Evolutionary conservation across 371 early-diverging fungal genomes (phyloP).

Genomic region (Mucor lusitanicus): DNA sequence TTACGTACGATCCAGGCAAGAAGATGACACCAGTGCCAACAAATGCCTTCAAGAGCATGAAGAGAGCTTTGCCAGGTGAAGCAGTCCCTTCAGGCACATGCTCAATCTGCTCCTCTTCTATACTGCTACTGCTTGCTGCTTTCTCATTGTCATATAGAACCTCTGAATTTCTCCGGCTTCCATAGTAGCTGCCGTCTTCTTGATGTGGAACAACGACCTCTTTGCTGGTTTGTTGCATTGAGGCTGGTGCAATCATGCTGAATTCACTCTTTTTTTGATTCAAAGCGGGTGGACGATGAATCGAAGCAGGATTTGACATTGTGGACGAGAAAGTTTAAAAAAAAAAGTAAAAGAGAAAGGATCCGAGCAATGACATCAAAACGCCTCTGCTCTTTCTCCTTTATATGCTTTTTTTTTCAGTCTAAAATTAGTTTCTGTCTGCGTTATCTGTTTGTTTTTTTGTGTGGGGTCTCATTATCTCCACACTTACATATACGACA

Average conservation of each 20-base stretch:
- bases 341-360: constrained; percentile 1
- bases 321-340: background rate
- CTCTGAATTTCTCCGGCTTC: constrained; percentile 2
- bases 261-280: constrained; percentile 3
- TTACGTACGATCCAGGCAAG: constrained; percentile 64
- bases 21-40: constrained; percentile 73
- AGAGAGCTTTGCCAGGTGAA: constrained; percentile 64
- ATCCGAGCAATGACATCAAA: background rate
- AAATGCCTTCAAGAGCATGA: constrained; percentile 76
- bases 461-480: constrained; percentile 4
- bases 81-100: constrained; percentile 50
- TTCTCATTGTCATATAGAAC: constrained; percentile 4
- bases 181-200: constrained; percentile 2
- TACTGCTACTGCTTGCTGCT: background rate
- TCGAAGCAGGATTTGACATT: constrained; percentile 7
- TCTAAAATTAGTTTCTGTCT: background rate
- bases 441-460: constrained; percentile 3
- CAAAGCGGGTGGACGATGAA: constrained; percentile 3
- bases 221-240: constrained; percentile 1
- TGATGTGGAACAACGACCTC: constrained; percentile 5
- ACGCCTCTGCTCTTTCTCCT: background rate
- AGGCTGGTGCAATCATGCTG: constrained; percentile 5
- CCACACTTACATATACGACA: background rate
- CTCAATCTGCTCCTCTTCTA: constrained; percentile 23
- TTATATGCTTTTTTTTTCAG: constrained; percentile 1